phyloP scores from a whole-genome alignment of 176 grass and related monocot species.

The Bothriochloa decipiens region DNA sequence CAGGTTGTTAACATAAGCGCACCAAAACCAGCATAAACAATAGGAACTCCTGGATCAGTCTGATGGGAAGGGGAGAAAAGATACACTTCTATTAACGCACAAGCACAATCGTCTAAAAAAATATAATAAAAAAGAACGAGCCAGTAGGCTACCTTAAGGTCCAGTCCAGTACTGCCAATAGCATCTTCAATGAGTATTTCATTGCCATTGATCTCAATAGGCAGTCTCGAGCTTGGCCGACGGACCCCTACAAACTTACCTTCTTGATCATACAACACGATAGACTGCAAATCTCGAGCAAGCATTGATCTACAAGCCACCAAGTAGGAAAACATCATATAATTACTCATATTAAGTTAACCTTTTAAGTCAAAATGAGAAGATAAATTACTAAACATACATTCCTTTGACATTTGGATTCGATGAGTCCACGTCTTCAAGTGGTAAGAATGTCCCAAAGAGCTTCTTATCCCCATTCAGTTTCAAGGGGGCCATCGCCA shows the following conservation, averaged over 20 bases:
- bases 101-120: not conserved
- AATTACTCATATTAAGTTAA: not conserved
- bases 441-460: constrained; percentile 83
- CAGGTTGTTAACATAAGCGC: constrained; percentile 91
- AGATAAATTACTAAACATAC: constrained; percentile 52
- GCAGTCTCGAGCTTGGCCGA: constrained; percentile 82
- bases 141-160: constrained; percentile 70
- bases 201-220: constrained; percentile 93
- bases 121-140: not conserved
- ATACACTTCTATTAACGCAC: not conserved
- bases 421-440: constrained; percentile 61
- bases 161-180: constrained; percentile 88
- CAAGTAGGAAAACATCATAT: constrained; percentile 11
- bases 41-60: constrained; percentile 93
- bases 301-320: constrained; percentile 83
- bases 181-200: constrained; percentile 95
- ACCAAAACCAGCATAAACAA: constrained; percentile 97
- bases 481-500: constrained; percentile 84
- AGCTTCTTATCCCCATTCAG: constrained; percentile 83
- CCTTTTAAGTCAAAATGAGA: constrained; percentile 8
- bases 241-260: constrained; percentile 96
- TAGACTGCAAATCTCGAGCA: constrained; percentile 91
- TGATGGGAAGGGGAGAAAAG: constrained; percentile 23
- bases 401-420: constrained; percentile 84
- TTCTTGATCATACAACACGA: constrained; percentile 97